Base-by-base conservation (phyloP, 208 protist genomes). In the Leishmania gerbilli region DNA sequence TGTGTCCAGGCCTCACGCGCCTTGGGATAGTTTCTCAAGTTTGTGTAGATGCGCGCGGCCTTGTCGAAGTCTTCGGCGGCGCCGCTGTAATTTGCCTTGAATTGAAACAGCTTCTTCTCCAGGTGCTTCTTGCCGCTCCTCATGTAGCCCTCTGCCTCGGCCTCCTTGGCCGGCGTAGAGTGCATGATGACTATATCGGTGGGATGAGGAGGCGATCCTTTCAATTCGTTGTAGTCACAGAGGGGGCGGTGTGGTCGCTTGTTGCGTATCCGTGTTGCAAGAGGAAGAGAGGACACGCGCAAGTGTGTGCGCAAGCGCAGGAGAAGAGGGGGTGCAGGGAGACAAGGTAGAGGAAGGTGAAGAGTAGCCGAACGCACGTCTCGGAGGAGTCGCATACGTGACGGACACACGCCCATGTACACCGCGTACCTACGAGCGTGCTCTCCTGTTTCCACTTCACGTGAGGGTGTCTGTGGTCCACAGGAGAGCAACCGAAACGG, bases 41-140 rank as follows among this genome's bases (percentile, higher is more conserved):
- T 83, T 31, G 88, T 81, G 78, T 93, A 97, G 67, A 95, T 90
- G 78, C 88, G 91, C 27, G 90, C 92, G 2, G 93, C 93, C 37
- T 90, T 89, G 49, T 95, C 91, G 62, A 90, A 96, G 45, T 93
- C 91, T 31, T 85, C 88, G 0, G 90, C 93, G 17, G 92, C 93
- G 53, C 69, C 75, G 55, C 87, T 86, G 85, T 92, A 93, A 82
- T 94, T 86, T 58, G 90, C 79, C 56, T 87, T 90, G 74, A 88
- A 83, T 69, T 89, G 85, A 49, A 93, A 87, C 19, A 95, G 71
- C 27, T 69, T 79, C 65, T 90, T 95, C 65, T 94, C 69, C 13
- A 80, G 72, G 62, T 92, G 88, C 77, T 94, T 93, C 71, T 88
- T 88, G 42, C 77, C 93, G 51, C 83, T 79, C 62, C 80, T 74